Conservation (phyloP, 441 rosid genomes). For the Metrosideros polymorpha region DNA sequence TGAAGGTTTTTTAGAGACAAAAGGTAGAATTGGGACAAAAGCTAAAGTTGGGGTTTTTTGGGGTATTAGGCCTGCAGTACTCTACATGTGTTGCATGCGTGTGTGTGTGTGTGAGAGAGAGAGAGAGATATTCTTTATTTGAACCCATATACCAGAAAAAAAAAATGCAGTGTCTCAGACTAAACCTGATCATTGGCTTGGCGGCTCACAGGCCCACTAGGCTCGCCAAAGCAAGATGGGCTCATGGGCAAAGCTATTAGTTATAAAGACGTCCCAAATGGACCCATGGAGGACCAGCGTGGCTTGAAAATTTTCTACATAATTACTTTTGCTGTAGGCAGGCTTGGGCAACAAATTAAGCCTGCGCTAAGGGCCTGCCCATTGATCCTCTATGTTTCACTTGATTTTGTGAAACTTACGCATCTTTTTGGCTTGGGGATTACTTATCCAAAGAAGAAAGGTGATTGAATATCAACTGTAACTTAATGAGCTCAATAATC, state of each 20-base stretch:
- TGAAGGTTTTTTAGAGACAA: too few relatives aligned
- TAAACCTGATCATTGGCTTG: neutral
- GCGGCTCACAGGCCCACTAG: neutral
- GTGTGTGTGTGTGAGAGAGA: neutral
- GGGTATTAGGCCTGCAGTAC: too few relatives aligned
- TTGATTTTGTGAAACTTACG: neutral
- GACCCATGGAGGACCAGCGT: neutral
- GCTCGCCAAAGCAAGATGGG: neutral
- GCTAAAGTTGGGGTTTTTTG: too few relatives aligned
- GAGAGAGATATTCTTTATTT: neutral
- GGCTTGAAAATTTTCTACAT: neutral
- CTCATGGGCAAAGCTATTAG: neutral
- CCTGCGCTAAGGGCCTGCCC: neutral
- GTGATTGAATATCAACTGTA: neutral
- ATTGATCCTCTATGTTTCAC: neutral
- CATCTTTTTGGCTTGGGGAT: neutral
- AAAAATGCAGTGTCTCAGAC: neutral
- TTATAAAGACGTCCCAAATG: neutral
- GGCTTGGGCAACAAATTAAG: neutral
- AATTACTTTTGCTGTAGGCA: neutral
- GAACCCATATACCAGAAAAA: neutral
- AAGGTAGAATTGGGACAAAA: too few relatives aligned
- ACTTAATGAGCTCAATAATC: neutral
- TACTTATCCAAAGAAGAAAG: neutral
- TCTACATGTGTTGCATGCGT: neutral